Evolutionary conservation across 176 grass and related monocot genomes (phyloP).

Genomic region (Oryza officinalis): DNA sequence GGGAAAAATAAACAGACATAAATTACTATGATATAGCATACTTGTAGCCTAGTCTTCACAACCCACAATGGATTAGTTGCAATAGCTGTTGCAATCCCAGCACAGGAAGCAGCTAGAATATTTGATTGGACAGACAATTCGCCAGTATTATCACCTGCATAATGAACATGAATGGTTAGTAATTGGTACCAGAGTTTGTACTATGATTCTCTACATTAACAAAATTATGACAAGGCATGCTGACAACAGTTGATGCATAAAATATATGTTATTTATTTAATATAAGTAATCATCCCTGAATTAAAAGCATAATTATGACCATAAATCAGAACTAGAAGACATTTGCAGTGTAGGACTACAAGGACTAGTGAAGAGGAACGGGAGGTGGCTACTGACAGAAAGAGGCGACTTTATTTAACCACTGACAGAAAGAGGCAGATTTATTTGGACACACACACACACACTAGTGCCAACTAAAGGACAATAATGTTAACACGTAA

Average conservation of each 20-base stretch:
- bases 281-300: background rate
- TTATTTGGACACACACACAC: background rate
- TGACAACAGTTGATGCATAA: background rate
- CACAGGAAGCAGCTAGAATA: constrained; percentile 73
- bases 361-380: background rate
- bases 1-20: constrained; percentile 9
- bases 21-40: constrained; percentile 41
- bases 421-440: no score
- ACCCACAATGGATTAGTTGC: constrained; percentile 91
- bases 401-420: background rate
- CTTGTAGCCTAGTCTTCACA: constrained; percentile 90
- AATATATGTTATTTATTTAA: background rate
- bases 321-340: background rate
- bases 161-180: constrained; percentile 24
- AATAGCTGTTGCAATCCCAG: constrained; percentile 78
- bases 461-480: background rate
- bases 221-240: background rate
- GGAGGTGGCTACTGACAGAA: background rate
- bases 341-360: background rate
- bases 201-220: background rate
- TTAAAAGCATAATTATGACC: background rate
- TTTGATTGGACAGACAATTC: constrained; percentile 66
- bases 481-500: background rate
- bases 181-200: background rate
- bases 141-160: constrained; percentile 34